Evolutionary conservation across 345 rosid species (phyloP).

Genomic region (Populus pruinosa): DNA sequence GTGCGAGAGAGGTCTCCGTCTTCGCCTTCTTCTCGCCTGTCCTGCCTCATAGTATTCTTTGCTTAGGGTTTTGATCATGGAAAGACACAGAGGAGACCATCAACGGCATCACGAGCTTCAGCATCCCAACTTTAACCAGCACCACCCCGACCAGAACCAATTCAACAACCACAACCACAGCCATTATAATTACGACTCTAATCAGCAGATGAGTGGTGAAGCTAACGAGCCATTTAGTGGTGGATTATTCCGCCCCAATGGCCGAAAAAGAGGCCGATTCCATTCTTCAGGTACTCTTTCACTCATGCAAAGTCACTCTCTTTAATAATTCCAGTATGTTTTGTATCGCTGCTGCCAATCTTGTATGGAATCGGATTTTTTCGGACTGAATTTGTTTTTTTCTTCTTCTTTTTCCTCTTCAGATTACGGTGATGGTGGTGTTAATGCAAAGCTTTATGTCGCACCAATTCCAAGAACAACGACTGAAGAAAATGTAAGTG

Average conservation of each 20-base stretch:
- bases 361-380: too few relatives aligned
- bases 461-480: constrained; percentile 58
- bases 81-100: background rate
- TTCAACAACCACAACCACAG: constrained; percentile 22
- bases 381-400: background rate
- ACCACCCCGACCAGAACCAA: background rate
- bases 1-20: too few relatives aligned
- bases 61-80: constrained; percentile 15
- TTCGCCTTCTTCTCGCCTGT: too few relatives aligned
- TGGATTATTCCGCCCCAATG: constrained; percentile 18
- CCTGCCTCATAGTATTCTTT: too few relatives aligned
- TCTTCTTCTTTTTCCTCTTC: constrained; percentile 8
- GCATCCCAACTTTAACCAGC: constrained; percentile 4
- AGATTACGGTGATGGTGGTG: constrained; percentile 49
- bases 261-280: constrained; percentile 48
- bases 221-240: constrained; percentile 25
- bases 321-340: background rate
- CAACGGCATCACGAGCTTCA: background rate
- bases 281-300: constrained; percentile 28
- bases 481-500: constrained; percentile 56
- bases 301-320: background rate
- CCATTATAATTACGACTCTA: constrained; percentile 26
- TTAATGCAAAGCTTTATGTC: constrained; percentile 58
- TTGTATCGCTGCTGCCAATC: too few relatives aligned
- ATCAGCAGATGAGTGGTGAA: constrained; percentile 32